These are phyloP conservation scores for Apophysomyces ossiformis DNA, from an alignment of 371 early-diverging fungal species.

Conservation along the genomic window DNA sequence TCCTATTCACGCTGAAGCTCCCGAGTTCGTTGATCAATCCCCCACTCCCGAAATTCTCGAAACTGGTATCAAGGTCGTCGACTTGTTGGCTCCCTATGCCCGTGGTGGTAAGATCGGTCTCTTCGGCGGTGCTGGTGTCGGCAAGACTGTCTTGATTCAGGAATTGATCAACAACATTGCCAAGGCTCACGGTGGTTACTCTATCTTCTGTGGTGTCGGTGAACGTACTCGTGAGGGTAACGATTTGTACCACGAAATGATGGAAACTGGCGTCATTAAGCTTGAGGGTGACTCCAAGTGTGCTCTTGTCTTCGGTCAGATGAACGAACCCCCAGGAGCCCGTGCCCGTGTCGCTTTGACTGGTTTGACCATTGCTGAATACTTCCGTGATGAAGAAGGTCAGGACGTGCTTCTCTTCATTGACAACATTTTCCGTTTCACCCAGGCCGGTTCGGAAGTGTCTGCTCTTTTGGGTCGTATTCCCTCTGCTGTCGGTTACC, in stretches of 20 bases:
- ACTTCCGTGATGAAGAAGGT: slow-evolving; percentile 99
- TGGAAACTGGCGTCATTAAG: slow-evolving; percentile 87
- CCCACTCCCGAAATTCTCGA: slow-evolving; percentile 70
- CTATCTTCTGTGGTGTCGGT: slow-evolving; percentile 97
- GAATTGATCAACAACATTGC: slow-evolving; percentile 91
- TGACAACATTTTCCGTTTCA: slow-evolving; percentile 99
- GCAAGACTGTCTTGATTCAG: slow-evolving; percentile 98
- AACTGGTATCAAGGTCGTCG: slow-evolving; percentile 99
- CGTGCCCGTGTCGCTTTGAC: slow-evolving; percentile 99
- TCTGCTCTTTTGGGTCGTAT: slow-evolving; percentile 99
- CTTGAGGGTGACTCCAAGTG: slow-evolving; percentile 86
- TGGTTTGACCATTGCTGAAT: slow-evolving; percentile 98
- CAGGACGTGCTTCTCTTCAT: slow-evolving; percentile 99
- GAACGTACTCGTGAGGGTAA: slow-evolving; percentile 99
- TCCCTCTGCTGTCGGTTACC: slow-evolving; percentile 82
- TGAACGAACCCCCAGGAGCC: slow-evolving; percentile 99
- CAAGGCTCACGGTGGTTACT: slow-evolving; percentile 98
- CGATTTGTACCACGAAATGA: slow-evolving; percentile 99
- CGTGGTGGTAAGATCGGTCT: slow-evolving; percentile 99
- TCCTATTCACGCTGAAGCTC: slow-evolving; percentile 94
- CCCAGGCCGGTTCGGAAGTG: slow-evolving; percentile 93
- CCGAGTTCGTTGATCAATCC: slow-evolving; percentile 96
- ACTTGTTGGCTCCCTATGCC: slow-evolving; percentile 97
- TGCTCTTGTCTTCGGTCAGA: slow-evolving; percentile 97
- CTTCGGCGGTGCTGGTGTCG: slow-evolving; percentile 99